Base-by-base conservation (phyloP, 345 rosid species). In the Brassica juncea region DNA sequence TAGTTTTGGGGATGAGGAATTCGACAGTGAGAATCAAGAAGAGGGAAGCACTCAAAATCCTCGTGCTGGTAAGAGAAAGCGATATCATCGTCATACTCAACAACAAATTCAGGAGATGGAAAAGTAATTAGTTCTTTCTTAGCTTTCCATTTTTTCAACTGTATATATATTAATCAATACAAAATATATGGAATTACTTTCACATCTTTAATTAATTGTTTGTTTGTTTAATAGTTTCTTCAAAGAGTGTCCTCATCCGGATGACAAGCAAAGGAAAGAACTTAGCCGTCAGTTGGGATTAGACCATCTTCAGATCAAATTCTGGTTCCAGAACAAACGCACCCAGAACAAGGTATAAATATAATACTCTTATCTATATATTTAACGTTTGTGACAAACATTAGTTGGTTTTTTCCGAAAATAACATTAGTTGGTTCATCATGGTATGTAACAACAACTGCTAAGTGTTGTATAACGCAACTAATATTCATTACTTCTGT, bases 251-350 rank as follows among this genome's bases (percentile, higher is more conserved):
- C 98, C 97, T 1, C 99, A 92, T 73, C 99, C 99, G 10, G 97
- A 94, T 79, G 97, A 90, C 80, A 93, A 90, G 82, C 99, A 93
- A 73, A 88, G 98, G 85, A 90, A 88, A 71, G 92, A 86, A 8
- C 85, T 95, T 2, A 84, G 96, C 83, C 83, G 86, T 8, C 92
- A 91, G 67, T 82, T 95, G 87, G 98, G 90, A 81, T 60, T 95
- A 44, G 89, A 88, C 70, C 93, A 91, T 47, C 83, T 88, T 84
- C 99, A 95, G 76, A 89, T 95, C 86, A 93, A 95, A 68, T 95
- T 90, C 65, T 95, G 99, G 99, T 93, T 94, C 88, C 99, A 94
- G 80, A 94, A 94, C 89, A 94, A 92, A 80, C 97, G 97, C 66
- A 94, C 99, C 73, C 98, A 95, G 75, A 88, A 85, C 86, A 95